These are phyloP conservation scores for Phytophthora pseudosyringae DNA, from an alignment of 352 stramenopile genomes.

Conservation along the genomic window DNA sequence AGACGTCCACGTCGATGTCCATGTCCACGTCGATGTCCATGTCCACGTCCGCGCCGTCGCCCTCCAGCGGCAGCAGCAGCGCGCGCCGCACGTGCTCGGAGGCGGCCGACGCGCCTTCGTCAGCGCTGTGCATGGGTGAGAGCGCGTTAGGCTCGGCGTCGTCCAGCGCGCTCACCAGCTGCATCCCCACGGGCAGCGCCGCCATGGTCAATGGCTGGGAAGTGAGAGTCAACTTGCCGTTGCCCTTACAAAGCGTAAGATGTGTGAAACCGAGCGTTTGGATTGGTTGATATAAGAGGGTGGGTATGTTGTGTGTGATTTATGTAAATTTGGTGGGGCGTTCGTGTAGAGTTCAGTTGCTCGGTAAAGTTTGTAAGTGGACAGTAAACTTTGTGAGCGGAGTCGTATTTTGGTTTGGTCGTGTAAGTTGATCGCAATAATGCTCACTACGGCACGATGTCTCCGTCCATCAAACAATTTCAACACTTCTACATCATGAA, in stretches of 20 bases:
- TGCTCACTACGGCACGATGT: background rate
- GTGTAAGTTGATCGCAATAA: background rate
- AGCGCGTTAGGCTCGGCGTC: slow-evolving; percentile 27
- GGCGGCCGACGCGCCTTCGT: background rate
- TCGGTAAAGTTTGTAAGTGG: too few relatives aligned
- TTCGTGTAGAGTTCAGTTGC: slow-evolving; percentile 1
- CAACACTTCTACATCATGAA: slow-evolving; percentile 20
- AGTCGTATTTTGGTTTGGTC: background rate
- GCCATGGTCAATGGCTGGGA: slow-evolving; percentile 26
- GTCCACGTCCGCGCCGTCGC: slow-evolving; percentile 28
- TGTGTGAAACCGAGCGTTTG: background rate
- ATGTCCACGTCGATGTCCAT: slow-evolving; percentile 69
- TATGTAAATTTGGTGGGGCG: slow-evolving; percentile 2
- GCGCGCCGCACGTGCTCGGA: slow-evolving; percentile 25
- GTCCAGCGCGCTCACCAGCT: slow-evolving; percentile 49
- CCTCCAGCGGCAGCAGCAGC: slow-evolving; percentile 29
- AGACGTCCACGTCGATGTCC: slow-evolving; percentile 68
- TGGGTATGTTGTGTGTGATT: background rate
- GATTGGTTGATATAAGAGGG: slow-evolving; percentile 18
- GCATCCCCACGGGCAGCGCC: slow-evolving; percentile 40
- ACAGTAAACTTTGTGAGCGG: slow-evolving; percentile 2
- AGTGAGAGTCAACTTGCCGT: slow-evolving; percentile 10
- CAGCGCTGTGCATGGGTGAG: slow-evolving; percentile 5
- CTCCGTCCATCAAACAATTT: slow-evolving; percentile 22
- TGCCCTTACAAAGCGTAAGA: slow-evolving; percentile 24